Conservation (phyloP, 2,329 filamentous ascomycete genomes). For the Eutypa lata region DNA sequence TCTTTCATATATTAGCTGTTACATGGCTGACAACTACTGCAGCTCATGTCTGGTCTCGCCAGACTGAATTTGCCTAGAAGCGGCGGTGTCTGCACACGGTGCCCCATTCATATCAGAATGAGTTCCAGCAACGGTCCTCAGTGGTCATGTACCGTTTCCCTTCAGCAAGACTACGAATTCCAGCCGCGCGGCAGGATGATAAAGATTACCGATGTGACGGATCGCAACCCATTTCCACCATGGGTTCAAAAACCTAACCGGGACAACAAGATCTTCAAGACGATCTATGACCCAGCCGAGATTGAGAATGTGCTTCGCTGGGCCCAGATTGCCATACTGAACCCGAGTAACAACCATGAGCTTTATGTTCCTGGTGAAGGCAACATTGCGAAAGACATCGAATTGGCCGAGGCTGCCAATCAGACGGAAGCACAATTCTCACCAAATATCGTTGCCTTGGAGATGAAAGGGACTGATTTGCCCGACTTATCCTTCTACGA, state of each 20-base stretch:
- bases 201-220: conserved; percentile 44
- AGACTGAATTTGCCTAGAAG: conserved; percentile 59
- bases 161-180: conserved; percentile 65
- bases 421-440: conserved; percentile 65
- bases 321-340: conserved; percentile 76
- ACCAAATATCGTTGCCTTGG: conserved; percentile 74
- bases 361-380: conserved; percentile 53
- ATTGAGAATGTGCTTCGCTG: conserved; percentile 68
- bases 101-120: conserved; percentile 76
- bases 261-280: conserved; percentile 58
- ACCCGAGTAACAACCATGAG: conserved; percentile 53
- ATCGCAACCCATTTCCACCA: conserved; percentile 56
- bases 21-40: neutral
- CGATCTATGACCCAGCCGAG: conserved; percentile 55
- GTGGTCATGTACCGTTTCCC: conserved; percentile 67
- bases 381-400: conserved; percentile 34
- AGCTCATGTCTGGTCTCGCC: conserved; percentile 41
- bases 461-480: conserved; percentile 69
- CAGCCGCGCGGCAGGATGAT: conserved; percentile 39
- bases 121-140: conserved; percentile 49
- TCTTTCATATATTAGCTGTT: neutral
- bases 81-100: conserved; percentile 63
- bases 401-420: conserved; percentile 35
- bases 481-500: conserved; percentile 82
- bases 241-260: conserved; percentile 54